Percentiles rank a stretch among this genome's conserved stretches.
These are phyloP conservation scores for Jaltomata sinuosa DNA, from an alignment of 257 asterid genomes.

Conservation along the genomic window DNA sequence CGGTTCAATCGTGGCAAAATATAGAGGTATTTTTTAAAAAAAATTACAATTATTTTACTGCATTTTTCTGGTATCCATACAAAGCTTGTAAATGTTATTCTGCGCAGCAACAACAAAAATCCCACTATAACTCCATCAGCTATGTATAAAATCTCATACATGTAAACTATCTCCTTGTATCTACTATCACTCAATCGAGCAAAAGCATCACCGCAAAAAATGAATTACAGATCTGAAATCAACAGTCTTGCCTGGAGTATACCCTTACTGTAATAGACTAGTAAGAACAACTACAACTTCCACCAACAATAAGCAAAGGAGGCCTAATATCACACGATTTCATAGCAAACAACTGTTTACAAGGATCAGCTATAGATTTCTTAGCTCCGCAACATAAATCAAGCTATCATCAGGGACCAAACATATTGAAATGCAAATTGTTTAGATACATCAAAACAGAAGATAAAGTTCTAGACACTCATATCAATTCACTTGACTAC, in stretches of 20 bases:
- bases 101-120: too few species aligned
- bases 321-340: slow-evolving; percentile 96
- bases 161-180: not conserved
- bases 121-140: too few species aligned
- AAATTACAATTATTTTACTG: too few species aligned
- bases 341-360: slow-evolving; percentile 61
- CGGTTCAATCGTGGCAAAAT: too few species aligned
- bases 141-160: too few species aligned
- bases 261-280: not conserved
- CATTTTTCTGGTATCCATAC: too few species aligned
- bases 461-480: not conserved
- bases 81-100: too few species aligned
- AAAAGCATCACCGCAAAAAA: slow-evolving; percentile 80
- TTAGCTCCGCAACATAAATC: slow-evolving; percentile 88
- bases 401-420: slow-evolving; percentile 46
- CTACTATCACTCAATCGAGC: slow-evolving; percentile 93
- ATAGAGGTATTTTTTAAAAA: too few species aligned
- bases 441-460: not conserved
- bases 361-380: slow-evolving; percentile 73
- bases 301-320: slow-evolving; percentile 92
- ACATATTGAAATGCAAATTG: too few species aligned
- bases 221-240: not conserved
- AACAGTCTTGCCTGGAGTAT: not conserved
- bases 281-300: slow-evolving; percentile 42
- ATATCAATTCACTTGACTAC: not conserved